Percentiles rank a stretch among this genome's conserved stretches.
These are phyloP conservation scores for Parachaetomium inaequale DNA, from an alignment of 495 filamentous ascomycete genomes.

Conservation along the genomic window DNA sequence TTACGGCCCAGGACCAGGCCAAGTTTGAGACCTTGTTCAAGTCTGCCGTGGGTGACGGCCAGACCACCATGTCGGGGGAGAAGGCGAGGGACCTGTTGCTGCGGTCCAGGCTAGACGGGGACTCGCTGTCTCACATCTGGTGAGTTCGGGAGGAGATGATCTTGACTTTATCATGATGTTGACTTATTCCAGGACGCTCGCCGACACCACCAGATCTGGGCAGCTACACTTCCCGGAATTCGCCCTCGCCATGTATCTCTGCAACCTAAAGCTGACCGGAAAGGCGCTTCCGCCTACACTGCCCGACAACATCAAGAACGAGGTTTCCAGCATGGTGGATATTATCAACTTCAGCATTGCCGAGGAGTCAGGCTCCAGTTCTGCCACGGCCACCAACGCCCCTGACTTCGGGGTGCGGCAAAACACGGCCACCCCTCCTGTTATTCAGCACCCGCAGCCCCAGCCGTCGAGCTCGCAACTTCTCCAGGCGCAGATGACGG, in stretches of 20 bases:
- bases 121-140: conserved; percentile 85
- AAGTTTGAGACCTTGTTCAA: conserved; percentile 99
- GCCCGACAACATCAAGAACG: conserved; percentile 85
- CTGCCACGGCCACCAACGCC: conserved; percentile 59
- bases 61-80: conserved; percentile 83
- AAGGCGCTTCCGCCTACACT: conserved; percentile 71
- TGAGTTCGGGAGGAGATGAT: conserved; percentile 33
- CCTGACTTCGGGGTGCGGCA: conserved; percentile 70
- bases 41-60: conserved; percentile 81
- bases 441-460: conserved; percentile 83
- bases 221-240: conserved; percentile 98
- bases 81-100: conserved; percentile 85
- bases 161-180: neutral
- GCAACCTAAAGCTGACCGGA: conserved; percentile 85
- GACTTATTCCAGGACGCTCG: conserved; percentile 65
- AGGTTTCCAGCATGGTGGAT: conserved; percentile 99
- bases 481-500: conserved; percentile 70
- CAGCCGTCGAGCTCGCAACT: conserved; percentile 74
- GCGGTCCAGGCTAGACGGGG: conserved; percentile 79
- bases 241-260: conserved; percentile 97
- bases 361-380: conserved; percentile 57
- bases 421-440: conserved; percentile 62
- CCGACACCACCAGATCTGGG: conserved; percentile 94
- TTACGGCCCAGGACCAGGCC: conserved; percentile 91
- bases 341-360: conserved; percentile 94